Conservation (phyloP, 176 grass and related monocot genomes). For the Cymbopogon citratus region DNA sequence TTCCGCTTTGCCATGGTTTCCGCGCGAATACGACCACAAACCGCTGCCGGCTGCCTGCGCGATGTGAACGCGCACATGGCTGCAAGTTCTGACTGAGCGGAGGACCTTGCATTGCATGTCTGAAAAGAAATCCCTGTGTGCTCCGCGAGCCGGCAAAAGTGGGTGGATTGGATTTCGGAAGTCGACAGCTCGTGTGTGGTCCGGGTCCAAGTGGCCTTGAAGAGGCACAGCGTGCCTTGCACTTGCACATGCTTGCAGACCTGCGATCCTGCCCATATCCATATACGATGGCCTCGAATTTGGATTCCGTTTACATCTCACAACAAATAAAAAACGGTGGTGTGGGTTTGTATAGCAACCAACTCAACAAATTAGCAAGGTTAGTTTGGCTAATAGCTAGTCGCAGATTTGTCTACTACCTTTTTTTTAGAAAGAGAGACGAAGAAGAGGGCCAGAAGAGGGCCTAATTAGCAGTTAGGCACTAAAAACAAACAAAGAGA, state of each 20-base stretch:
- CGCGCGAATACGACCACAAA: neutral
- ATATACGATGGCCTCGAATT: neutral
- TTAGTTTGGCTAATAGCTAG: too few species aligned
- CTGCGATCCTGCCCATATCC: neutral
- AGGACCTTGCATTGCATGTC: too few species aligned
- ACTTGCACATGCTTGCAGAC: neutral
- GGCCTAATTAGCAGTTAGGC: too few species aligned
- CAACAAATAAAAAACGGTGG: neutral
- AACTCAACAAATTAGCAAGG: too few species aligned
- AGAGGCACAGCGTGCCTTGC: neutral
- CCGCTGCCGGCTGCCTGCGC: neutral
- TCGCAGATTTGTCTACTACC: too few species aligned
- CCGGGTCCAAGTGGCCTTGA: conserved; percentile 25
- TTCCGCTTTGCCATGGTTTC: too few species aligned
- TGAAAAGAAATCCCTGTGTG: too few species aligned
- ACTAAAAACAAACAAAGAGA: too few species aligned
- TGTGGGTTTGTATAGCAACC: neutral
- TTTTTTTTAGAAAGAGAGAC: too few species aligned
- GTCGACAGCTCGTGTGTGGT: neutral
- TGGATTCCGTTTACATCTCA: neutral
- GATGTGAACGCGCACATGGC: conserved; percentile 10
- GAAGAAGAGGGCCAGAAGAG: too few species aligned
- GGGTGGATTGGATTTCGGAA: neutral
- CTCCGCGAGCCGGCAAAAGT: too few species aligned
- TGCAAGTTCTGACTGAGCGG: too few species aligned